phyloP scores from a whole-genome alignment of 495 filamentous ascomycete genomes.

The Aspergillus mulundensis region DNA sequence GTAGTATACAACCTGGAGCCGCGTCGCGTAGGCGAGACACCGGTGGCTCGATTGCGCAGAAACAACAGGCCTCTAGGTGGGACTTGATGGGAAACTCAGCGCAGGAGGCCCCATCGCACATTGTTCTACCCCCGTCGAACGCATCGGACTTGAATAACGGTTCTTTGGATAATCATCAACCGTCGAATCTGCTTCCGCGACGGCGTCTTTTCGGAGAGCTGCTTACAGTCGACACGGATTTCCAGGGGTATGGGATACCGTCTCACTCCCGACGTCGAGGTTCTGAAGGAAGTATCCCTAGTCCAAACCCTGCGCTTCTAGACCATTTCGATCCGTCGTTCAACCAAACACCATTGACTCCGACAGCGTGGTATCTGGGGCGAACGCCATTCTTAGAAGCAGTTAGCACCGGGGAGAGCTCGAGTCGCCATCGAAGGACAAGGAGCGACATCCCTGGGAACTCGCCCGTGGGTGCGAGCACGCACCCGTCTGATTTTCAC shows the following conservation, averaged over 20 bases:
- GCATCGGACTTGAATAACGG: neutral
- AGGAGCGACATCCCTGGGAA: conserved; percentile 42
- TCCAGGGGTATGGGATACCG: conserved; percentile 39
- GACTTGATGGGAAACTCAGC: conserved; percentile 8
- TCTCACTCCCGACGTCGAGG: conserved; percentile 43
- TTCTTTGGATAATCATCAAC: conserved; percentile 2
- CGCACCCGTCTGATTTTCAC: conserved; percentile 28
- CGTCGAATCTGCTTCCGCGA: conserved; percentile 22
- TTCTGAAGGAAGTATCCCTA: conserved; percentile 51
- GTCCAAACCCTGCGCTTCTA: conserved; percentile 47
- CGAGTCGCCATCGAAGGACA: conserved; percentile 40
- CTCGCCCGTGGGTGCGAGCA: conserved; percentile 22
- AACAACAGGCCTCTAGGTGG: conserved; percentile 10
- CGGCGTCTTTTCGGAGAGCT: conserved; percentile 52
- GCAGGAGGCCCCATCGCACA: conserved; percentile 7
- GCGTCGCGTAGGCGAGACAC: conserved; percentile 28
- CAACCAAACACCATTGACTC: conserved; percentile 46
- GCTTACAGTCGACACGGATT: conserved; percentile 34
- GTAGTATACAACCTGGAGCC: conserved; percentile 21
- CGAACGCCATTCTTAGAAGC: conserved; percentile 45
- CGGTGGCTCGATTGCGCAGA: conserved; percentile 17
- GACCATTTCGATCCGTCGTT: conserved; percentile 38
- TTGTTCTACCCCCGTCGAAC: neutral
- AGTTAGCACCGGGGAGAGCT: conserved; percentile 32
- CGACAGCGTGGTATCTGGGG: conserved; percentile 54